These are phyloP conservation scores for Zymoseptoria crescenta DNA, from an alignment of 2,329 filamentous ascomycete species.

Conservation along the genomic window DNA sequence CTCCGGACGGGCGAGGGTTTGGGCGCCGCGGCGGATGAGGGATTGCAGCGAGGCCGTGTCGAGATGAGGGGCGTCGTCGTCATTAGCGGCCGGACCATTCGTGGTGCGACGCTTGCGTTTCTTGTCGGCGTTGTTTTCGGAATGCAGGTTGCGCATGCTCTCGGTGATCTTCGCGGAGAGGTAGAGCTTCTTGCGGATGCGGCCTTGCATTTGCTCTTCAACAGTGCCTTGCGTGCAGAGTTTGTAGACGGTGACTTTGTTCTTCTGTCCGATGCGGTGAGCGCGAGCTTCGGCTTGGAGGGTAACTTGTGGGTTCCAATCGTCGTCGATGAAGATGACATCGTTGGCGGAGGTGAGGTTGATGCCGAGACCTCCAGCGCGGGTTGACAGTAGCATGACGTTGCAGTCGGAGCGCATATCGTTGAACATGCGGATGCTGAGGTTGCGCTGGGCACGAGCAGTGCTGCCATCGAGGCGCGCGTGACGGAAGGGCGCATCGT, in stretches of 20 bases:
- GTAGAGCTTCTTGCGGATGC: constrained; percentile 55
- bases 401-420: constrained; percentile 39
- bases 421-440: constrained; percentile 48
- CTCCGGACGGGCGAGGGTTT: constrained; percentile 45
- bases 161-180: constrained; percentile 54
- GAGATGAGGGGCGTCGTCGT: constrained; percentile 46
- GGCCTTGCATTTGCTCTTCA: constrained; percentile 51
- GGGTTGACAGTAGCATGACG: constrained; percentile 49
- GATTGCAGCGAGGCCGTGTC: constrained; percentile 47
- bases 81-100: constrained; percentile 28
- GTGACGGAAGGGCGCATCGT: constrained; percentile 35
- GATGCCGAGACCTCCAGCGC: constrained; percentile 49
- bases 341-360: constrained; percentile 48
- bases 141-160: constrained; percentile 48
- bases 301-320: constrained; percentile 49
- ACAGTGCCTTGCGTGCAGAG: constrained; percentile 50
- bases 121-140: constrained; percentile 24
- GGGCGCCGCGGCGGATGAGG: constrained; percentile 47
- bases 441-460: constrained; percentile 42
- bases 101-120: constrained; percentile 26
- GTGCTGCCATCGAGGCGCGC: constrained; percentile 47
- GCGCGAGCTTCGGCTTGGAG: constrained; percentile 49
- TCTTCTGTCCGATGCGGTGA: constrained; percentile 48
- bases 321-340: constrained; percentile 50
- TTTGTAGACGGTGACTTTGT: constrained; percentile 49